Conservation (phyloP, 306 rosid species). For the Sechiopsis laciniata region DNA sequence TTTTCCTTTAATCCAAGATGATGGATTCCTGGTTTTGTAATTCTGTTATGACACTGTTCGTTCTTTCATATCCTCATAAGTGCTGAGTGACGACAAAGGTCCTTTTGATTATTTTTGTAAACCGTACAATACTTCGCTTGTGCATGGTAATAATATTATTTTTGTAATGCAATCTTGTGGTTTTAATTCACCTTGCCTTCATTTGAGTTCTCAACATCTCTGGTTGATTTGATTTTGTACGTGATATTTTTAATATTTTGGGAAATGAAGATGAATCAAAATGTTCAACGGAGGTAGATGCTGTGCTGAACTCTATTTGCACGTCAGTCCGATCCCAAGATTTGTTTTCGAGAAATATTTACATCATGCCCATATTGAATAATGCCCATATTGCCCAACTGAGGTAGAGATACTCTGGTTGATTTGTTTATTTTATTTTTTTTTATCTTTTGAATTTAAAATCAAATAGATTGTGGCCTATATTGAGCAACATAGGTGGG, state of each 20-base stretch:
- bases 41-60: neutral
- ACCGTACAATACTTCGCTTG: neutral
- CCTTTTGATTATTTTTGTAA: no score
- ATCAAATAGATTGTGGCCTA: no score
- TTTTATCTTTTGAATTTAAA: no score
- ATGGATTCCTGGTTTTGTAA: neutral
- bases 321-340: slow-evolving; percentile 34
- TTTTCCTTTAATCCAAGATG: no score
- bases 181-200: neutral
- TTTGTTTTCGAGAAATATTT: no score
- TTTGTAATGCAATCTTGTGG: neutral
- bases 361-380: no score
- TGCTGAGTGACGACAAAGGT: neutral
- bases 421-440: no score
- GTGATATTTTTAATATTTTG: neutral
- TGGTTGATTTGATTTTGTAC: neutral
- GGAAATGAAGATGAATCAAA: slow-evolving; percentile 25
- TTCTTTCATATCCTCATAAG: no score
- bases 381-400: no score
- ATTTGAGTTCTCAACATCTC: neutral
- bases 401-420: no score
- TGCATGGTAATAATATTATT: neutral
- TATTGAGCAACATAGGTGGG: no score
- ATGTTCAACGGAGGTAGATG: slow-evolving; percentile 18
- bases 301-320: slow-evolving; percentile 30